Conservation (phyloP, 306 rosid genomes). For the Trichosanthes truncata region DNA sequence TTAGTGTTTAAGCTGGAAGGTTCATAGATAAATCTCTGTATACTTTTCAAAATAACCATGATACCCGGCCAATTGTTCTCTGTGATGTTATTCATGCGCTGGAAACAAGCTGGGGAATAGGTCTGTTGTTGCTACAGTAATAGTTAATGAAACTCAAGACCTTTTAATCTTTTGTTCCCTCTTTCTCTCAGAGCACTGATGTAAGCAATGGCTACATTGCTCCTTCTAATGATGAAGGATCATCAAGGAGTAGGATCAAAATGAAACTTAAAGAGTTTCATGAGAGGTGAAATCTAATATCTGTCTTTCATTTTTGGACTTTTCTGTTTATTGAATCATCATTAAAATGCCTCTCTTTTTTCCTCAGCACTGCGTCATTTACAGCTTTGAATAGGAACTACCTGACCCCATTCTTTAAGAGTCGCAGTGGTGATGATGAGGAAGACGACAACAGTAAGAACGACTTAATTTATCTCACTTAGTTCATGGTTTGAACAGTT, state of each 20-base stretch:
- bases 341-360: conserved; percentile 8
- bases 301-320: background rate
- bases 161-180: background rate
- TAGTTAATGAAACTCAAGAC: background rate
- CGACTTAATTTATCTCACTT: conserved; percentile 13
- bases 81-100: background rate
- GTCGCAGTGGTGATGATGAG: conserved; percentile 81
- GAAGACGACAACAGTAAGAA: conserved; percentile 49
- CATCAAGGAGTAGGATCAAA: conserved; percentile 82
- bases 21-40: background rate
- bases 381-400: conserved; percentile 83
- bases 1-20: background rate
- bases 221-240: conserved; percentile 63
- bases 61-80: background rate
- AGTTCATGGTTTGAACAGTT: conserved; percentile 3
- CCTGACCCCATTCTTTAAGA: conserved; percentile 94
- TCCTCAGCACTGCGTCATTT: conserved; percentile 72
- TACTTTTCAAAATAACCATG: background rate
- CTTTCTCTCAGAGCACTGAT: conserved; percentile 33
- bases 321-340: background rate
- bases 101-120: background rate
- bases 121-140: background rate
- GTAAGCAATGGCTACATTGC: conserved; percentile 60
- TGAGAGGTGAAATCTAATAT: conserved; percentile 42
- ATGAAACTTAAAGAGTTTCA: conserved; percentile 93